phyloP scores from a whole-genome alignment of 148 eudicot species.

The Nepenthes mirabilis region DNA sequence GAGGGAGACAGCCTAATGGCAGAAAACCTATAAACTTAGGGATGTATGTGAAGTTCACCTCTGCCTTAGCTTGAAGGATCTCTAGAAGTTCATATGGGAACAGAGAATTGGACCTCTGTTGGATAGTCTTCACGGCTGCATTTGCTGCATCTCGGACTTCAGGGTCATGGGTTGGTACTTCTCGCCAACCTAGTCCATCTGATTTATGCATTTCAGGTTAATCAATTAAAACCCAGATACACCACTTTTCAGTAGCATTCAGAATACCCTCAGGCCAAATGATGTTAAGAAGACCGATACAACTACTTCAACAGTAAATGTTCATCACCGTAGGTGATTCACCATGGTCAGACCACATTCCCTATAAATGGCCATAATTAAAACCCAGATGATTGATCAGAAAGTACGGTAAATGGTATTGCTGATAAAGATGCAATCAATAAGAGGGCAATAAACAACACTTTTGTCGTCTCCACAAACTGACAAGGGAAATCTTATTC shows the following conservation, averaged over 20 bases:
- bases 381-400: too few species aligned
- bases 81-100: conserved; percentile 29
- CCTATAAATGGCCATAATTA: too few species aligned
- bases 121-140: conserved; percentile 33
- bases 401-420: too few species aligned
- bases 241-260: background rate
- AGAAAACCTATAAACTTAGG: background rate
- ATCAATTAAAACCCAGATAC: background rate
- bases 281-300: background rate
- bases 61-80: conserved; percentile 35
- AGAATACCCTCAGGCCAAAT: too few species aligned
- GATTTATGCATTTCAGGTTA: conserved; percentile 10
- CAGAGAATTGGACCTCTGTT: conserved; percentile 24
- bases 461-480: too few species aligned
- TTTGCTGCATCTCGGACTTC: conserved; percentile 37
- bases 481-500: too few species aligned
- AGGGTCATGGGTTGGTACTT: conserved; percentile 27
- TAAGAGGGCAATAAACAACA: too few species aligned
- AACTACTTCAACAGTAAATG: too few species aligned
- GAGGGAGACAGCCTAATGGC: background rate
- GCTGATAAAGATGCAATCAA: too few species aligned
- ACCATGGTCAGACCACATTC: too few species aligned
- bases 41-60: conserved; percentile 16
- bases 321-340: too few species aligned
- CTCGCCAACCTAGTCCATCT: conserved; percentile 25